Conservation (phyloP, 345 rosid species). For the Conringia planisiliqua region DNA sequence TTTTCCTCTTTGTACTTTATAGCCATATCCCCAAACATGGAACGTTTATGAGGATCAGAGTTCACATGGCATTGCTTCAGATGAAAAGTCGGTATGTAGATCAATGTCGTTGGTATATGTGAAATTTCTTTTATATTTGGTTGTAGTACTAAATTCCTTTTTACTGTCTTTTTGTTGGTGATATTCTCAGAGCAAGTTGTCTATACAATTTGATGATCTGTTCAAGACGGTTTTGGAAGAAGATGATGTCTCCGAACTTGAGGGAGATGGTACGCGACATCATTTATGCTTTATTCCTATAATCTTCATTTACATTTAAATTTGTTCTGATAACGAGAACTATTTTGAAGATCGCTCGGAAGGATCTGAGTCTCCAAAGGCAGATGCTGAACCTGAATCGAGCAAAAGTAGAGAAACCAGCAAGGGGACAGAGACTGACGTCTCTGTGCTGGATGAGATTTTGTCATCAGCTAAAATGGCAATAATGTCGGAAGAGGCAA, state of each 20-base stretch:
- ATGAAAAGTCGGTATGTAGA: constrained; percentile 65
- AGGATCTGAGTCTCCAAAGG: constrained; percentile 48
- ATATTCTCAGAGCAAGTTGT: constrained; percentile 62
- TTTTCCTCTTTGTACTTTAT: constrained; percentile 26
- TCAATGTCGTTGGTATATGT: neutral
- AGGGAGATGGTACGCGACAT: constrained; percentile 53
- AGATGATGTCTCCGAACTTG: constrained; percentile 47
- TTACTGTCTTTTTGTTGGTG: constrained; percentile 4
- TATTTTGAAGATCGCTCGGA: constrained; percentile 38
- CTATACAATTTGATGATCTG: constrained; percentile 86
- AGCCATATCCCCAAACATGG: constrained; percentile 77
- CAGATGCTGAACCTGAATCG: constrained; percentile 38
- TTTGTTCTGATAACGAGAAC: neutral
- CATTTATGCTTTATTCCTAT: constrained; percentile 3
- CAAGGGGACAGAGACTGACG: constrained; percentile 36
- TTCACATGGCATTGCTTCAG: constrained; percentile 35
- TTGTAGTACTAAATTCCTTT: neutral
- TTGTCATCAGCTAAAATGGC: constrained; percentile 54
- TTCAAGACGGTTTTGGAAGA: constrained; percentile 94
- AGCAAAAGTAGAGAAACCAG: constrained; percentile 28
- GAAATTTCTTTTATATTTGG: neutral
- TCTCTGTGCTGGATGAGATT: constrained; percentile 74
- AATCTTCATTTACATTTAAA: neutral
- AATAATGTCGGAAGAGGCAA: constrained; percentile 36
- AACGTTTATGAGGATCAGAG: constrained; percentile 60